Base-by-base conservation (phyloP, 805 yeast genomes). In the Candida saitoana region DNA sequence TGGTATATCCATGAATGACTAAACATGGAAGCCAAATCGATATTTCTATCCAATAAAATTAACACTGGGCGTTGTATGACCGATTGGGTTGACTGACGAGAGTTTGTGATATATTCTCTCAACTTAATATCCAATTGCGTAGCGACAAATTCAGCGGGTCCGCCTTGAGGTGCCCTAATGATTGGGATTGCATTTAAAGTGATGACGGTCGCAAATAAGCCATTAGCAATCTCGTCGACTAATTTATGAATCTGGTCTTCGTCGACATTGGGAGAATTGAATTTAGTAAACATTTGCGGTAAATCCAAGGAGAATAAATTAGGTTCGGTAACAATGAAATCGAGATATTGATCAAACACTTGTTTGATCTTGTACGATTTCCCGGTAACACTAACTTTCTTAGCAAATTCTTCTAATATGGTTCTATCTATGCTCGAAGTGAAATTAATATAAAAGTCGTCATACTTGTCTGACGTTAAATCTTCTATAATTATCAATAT, bases 1-100 rank as follows among this genome's bases (percentile, higher is more conserved):
- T 91, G 96, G 61, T 93, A 93, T 38, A 95, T 90, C 97, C 98
- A 91, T 9, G 97, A 87, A 65, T 93, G 99, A 1, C 91, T 79
- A 62, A 93, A 82, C 97, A 93, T 91, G 12, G 96, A 84, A 2
- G 93, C 83, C 47, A 93, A 71, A 63, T 93, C 98, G 45, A 93
- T 73, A 57, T 84, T 87, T 62, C 99, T 76, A 64, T 93, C 99
- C 35, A 93, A 65, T 32, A 93, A 62, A 24, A 95, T 74, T 52
- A 93, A 69, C 9, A 91, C 96, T 2, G 84, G 78, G 46, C 96
- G 71, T 43, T 82, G 83, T 31, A 72, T 51, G 49, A 56, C 40
- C 32, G 60, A 43, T 38, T 51, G 59, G 33, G 52, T 43, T 40
- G 45, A 36, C 34, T 48, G 44, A 31, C 52, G 80, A 42, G 85